Percentiles rank a stretch among this genome's conserved stretches.
Evolutionary conservation across 2,329 filamentous ascomycete genomes (phyloP).

Genomic region (Pseudocercospora musae): DNA sequence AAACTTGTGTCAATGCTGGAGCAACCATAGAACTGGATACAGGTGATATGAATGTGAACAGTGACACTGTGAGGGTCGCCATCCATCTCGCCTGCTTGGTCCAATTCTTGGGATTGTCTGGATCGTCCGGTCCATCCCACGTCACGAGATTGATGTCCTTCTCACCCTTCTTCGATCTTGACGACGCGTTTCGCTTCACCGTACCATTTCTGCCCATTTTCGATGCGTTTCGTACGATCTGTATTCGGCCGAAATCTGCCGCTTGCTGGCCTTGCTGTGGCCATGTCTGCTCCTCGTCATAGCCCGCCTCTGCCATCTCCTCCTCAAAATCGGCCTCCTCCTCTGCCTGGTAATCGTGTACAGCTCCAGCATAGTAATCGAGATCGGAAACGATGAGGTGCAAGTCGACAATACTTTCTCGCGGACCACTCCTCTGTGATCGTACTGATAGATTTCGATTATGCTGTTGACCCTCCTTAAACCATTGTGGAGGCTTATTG

Average conservation of each 20-base stretch:
- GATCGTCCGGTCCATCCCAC: conserved; percentile 47
- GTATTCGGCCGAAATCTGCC: conserved; percentile 31
- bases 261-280: conserved; percentile 23
- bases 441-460: conserved; percentile 22
- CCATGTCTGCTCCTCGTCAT: conserved; percentile 29
- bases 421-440: conserved; percentile 27
- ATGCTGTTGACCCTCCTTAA: conserved; percentile 30
- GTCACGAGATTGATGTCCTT: conserved; percentile 39
- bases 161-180: conserved; percentile 30
- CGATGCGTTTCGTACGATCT: conserved; percentile 29
- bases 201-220: conserved; percentile 27
- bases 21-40: conserved; percentile 41
- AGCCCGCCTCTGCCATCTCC: conserved; percentile 25
- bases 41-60: conserved; percentile 40
- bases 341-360: conserved; percentile 36
- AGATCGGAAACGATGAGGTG: conserved; percentile 37
- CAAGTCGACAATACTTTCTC: conserved; percentile 35
- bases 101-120: conserved; percentile 49
- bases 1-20: conserved; percentile 33
- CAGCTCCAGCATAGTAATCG: conserved; percentile 37
- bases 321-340: conserved; percentile 31
- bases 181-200: conserved; percentile 29
- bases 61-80: conserved; percentile 43
- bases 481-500: conserved; percentile 32
- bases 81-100: conserved; percentile 43